These are phyloP conservation scores for Talaromyces funiculosus DNA, from an alignment of 2,329 filamentous ascomycete genomes.

Conservation along the genomic window DNA sequence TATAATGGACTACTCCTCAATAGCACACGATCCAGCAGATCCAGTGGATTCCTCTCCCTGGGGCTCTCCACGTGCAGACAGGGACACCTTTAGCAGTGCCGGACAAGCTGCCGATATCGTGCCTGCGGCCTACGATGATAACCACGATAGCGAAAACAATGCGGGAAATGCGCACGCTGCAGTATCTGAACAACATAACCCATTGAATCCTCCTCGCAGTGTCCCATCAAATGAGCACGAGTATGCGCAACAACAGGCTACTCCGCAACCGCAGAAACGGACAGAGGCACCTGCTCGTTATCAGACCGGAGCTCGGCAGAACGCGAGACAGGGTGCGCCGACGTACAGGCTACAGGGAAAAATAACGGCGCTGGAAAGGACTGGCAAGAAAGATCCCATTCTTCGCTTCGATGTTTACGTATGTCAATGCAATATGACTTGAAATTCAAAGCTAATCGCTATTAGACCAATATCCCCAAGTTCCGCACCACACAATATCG, in stretches of 20 bases:
- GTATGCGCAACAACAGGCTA: constrained; percentile 35
- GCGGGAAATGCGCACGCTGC: constrained; percentile 1
- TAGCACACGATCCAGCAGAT: constrained; percentile 54
- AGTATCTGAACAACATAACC: constrained; percentile 34
- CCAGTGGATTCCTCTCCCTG: constrained; percentile 58
- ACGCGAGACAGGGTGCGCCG: constrained; percentile 49
- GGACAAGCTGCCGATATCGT: constrained; percentile 32
- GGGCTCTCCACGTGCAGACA: constrained; percentile 53
- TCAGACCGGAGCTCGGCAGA: constrained; percentile 36
- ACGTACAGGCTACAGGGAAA: constrained; percentile 87
- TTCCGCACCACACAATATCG: constrained; percentile 98
- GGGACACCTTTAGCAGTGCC: constrained; percentile 33
- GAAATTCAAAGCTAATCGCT: constrained; percentile 3
- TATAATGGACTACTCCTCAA: constrained; percentile 61
- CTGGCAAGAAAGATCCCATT: constrained; percentile 91
- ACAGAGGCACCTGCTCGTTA: constrained; percentile 45
- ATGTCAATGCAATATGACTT: constrained; percentile 34
- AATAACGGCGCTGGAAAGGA: constrained; percentile 86
- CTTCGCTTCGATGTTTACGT: constrained; percentile 95
- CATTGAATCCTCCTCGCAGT: constrained; percentile 39
- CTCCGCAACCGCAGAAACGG: constrained; percentile 34
- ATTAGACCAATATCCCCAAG: constrained; percentile 92
- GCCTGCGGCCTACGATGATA: constrained; percentile 34
- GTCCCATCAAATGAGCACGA: constrained; percentile 36
- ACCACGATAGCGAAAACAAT: constrained; percentile 15